Percentiles rank a stretch among this genome's conserved stretches.
Evolutionary conservation across 2,329 filamentous ascomycete genomes (phyloP).

Genomic region (Incumbomyces delicatus): DNA sequence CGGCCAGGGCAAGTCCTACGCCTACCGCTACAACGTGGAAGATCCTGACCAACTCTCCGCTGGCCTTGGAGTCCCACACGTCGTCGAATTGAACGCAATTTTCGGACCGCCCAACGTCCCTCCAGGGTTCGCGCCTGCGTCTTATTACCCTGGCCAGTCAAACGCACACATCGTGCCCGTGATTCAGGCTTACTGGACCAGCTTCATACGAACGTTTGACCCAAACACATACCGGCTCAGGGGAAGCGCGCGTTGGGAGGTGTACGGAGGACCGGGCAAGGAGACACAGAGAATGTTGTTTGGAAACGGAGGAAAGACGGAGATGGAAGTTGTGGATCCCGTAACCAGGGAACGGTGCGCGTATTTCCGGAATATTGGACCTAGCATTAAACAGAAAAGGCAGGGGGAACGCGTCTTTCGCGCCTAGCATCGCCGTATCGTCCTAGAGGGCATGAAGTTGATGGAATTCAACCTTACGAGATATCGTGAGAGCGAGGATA

Average conservation of each 20-base stretch:
- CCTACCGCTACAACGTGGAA: slow-evolving; percentile 60
- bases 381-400: slow-evolving; percentile 33
- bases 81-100: slow-evolving; percentile 56
- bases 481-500: no score
- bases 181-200: slow-evolving; percentile 64
- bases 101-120: slow-evolving; percentile 53
- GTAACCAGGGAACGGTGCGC: slow-evolving; percentile 36
- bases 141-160: slow-evolving; percentile 18
- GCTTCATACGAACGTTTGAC: slow-evolving; percentile 57
- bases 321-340: slow-evolving; percentile 36
- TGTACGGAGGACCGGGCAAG: slow-evolving; percentile 16
- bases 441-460: no score
- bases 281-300: slow-evolving; percentile 33
- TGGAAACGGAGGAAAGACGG: slow-evolving; percentile 32
- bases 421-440: no score
- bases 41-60: slow-evolving; percentile 44
- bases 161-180: slow-evolving; percentile 52
- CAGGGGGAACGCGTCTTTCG: not conserved
- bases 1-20: slow-evolving; percentile 28
- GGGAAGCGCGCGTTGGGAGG: slow-evolving; percentile 12
- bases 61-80: slow-evolving; percentile 58
- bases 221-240: slow-evolving; percentile 45
- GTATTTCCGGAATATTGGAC: slow-evolving; percentile 42
- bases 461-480: no score
- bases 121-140: slow-evolving; percentile 12